Conservation (phyloP, 345 rosid genomes). For the Psidium guajava region DNA sequence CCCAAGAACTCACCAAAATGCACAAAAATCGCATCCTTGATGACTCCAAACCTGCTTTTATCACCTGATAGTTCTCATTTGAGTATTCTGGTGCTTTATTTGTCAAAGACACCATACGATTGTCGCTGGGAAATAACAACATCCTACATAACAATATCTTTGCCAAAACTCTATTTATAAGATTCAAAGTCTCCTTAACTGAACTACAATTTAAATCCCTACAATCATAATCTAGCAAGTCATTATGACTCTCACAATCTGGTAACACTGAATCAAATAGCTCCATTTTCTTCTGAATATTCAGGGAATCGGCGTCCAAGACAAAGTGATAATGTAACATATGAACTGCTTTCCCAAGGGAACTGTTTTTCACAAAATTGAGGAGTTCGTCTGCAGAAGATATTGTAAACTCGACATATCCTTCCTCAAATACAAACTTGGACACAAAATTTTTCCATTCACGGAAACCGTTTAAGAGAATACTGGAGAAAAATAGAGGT, state of each 20-base stretch:
- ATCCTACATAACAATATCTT: conserved; percentile 47
- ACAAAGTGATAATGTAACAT: conserved; percentile 52
- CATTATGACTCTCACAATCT: conserved; percentile 19
- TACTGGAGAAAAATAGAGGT: conserved; percentile 43
- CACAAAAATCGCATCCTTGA: conserved; percentile 38
- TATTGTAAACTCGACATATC: conserved; percentile 28
- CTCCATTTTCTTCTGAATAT: conserved; percentile 32
- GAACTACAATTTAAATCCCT: conserved; percentile 34
- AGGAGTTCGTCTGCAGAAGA: conserved; percentile 43
- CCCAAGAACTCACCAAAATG: conserved; percentile 55
- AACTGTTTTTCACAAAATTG: conserved; percentile 40
- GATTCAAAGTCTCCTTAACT: conserved; percentile 32
- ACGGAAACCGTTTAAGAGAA: conserved; percentile 43
- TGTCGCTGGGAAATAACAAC: conserved; percentile 44
- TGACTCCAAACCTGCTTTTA: conserved; percentile 18
- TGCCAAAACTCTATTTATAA: conserved; percentile 43
- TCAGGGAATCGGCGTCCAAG: conserved; percentile 29
- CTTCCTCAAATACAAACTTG: conserved; percentile 42
- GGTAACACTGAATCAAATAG: conserved; percentile 39
- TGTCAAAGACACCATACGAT: conserved; percentile 4
- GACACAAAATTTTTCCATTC: conserved; percentile 59
- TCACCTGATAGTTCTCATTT: conserved; percentile 14
- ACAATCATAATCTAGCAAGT: conserved; percentile 44
- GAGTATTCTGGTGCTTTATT: conserved; percentile 16
- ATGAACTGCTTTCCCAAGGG: conserved; percentile 57